Evolutionary conservation across 495 filamentous ascomycete genomes (phyloP), one percentile per base, ranked within the genome.

Genomic region (Penicillium paxilli): DNA sequence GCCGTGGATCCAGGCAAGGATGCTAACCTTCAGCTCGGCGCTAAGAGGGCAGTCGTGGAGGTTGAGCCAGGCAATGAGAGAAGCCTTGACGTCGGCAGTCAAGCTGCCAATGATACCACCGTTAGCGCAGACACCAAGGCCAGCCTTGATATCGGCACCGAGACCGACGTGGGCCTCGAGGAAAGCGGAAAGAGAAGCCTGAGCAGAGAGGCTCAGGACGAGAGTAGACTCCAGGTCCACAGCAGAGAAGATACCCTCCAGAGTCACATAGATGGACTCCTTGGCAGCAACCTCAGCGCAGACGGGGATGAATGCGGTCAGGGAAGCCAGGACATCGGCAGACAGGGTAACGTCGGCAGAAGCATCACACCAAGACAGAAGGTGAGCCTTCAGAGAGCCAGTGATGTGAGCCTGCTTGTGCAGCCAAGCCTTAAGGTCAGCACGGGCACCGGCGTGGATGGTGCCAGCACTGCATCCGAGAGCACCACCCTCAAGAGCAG

Each of bases 161-260:
- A 76, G 54, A 5, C 51, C 59, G 26, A 60, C 44, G 24, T 51
- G 26, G 12, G 53, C 63, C 35, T 55, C 49, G 32, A 76, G 47
- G 62, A 70, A 73, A 44, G 63, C 53, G 37, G 57, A 47, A 16
- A 78, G 67, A 44, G 66, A 57, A 46, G 63, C 23, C 62, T 74
- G 72, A 17, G 62, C 58, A 19, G 59, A 63, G 32, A 57, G 55
- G 48, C 57, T 69, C 40, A 78, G 67, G 47, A 73, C 63, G 8
- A 74, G 68, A 45, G 60, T 64, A 14, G 58, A 52, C 41, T 58
- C 63, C 12, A 71, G 57, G 12, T 65, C 62, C 42, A 61, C 25
- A 25, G 66, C 48, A 11, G 53, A 48, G 51, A 75, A 70, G 52
- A 78, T 73, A 69, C 74, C 74, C 11, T 76, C 72, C 20, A 76